Base-by-base conservation (phyloP, 495 filamentous ascomycete species). In the Tirmania nivea region DNA sequence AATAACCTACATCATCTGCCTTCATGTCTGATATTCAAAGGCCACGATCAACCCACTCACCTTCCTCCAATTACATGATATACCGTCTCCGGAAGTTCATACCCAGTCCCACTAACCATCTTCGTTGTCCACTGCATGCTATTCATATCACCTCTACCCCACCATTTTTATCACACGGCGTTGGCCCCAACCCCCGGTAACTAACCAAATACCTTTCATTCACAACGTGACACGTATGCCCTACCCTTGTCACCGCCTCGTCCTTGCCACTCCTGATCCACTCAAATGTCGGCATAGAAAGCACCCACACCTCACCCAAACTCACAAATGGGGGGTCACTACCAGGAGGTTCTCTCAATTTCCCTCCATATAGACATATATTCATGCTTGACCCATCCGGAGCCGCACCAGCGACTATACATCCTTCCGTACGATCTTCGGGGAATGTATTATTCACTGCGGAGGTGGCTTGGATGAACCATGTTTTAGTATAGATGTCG, bases 341-440 rank as follows among this genome's bases (percentile, higher is more conserved):
- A 48, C 72, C 71, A 64, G 83, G 84, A 58, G 84, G 78, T 4
- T 65, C 74, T 65, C 83, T 76, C 51, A 69, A 59, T 59, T 86
- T 81, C 1, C 83, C 83, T 7, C 79, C 83, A 57, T 78, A 86
- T 63, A 87, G 73, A 65, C 86, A 84, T 36, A 86, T 71, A 55
- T 86, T 80, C 63, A 81, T 81, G 35, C 73, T 77, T 10, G 75
- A 76, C 0, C 80, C 81, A 60, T 84, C 82, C 8, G 80, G 71
- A 16, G 83, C 82, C 10, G 79, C 75, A 36, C 75, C 79, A 25
- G 81, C 75, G 0, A 80, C 80, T 5, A 80, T 80, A 57, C 83
- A 87, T 1, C 78, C 79, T 57, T 85, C 83, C 21, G 84, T 83
- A 10, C 82, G 77, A 25, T 80, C 75, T 10, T 70, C 66, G 0